Conservation (phyloP, 2,329 filamentous ascomycete genomes). For the Rhynchosporium graminicola region DNA sequence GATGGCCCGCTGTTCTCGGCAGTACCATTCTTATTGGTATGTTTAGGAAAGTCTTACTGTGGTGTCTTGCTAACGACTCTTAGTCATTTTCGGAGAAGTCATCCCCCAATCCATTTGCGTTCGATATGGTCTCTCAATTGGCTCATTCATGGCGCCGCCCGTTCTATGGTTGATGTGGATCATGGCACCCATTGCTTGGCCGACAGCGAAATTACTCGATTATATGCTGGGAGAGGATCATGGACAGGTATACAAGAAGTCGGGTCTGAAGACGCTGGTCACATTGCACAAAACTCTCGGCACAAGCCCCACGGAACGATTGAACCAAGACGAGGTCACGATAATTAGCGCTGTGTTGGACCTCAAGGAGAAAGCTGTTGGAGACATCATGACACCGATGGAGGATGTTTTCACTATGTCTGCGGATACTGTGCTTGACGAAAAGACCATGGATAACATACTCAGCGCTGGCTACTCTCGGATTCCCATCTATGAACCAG, state of each 20-base stretch:
- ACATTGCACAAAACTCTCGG: slow-evolving; percentile 92
- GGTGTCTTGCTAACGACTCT: slow-evolving; percentile 31
- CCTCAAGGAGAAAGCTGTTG: slow-evolving; percentile 92
- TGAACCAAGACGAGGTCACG: slow-evolving; percentile 97
- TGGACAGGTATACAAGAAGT: slow-evolving; percentile 97
- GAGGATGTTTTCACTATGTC: slow-evolving; percentile 95
- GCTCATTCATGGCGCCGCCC: slow-evolving; percentile 87
- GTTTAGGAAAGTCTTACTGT: slow-evolving; percentile 31
- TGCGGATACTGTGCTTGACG: slow-evolving; percentile 90
- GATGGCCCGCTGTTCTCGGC: slow-evolving; percentile 89
- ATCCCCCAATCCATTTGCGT: slow-evolving; percentile 96
- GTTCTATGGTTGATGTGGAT: slow-evolving; percentile 91
- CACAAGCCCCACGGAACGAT: slow-evolving; percentile 75
- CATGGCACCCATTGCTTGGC: slow-evolving; percentile 87
- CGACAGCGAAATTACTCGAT: slow-evolving; percentile 93
- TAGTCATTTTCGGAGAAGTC: slow-evolving; percentile 97
- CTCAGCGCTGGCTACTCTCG: slow-evolving; percentile 92
- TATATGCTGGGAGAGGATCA: slow-evolving; percentile 92
- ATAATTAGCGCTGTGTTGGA: slow-evolving; percentile 98
- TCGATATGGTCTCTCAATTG: slow-evolving; percentile 91
- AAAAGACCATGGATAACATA: slow-evolving; percentile 91
- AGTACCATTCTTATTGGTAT: slow-evolving; percentile 92
- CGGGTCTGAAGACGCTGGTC: slow-evolving; percentile 92
- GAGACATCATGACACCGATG: slow-evolving; percentile 98
- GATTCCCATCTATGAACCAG: slow-evolving; percentile 89